These are phyloP conservation scores for Colletotrichum orbiculare DNA, from an alignment of 2,329 filamentous ascomycete genomes.

Conservation along the genomic window DNA sequence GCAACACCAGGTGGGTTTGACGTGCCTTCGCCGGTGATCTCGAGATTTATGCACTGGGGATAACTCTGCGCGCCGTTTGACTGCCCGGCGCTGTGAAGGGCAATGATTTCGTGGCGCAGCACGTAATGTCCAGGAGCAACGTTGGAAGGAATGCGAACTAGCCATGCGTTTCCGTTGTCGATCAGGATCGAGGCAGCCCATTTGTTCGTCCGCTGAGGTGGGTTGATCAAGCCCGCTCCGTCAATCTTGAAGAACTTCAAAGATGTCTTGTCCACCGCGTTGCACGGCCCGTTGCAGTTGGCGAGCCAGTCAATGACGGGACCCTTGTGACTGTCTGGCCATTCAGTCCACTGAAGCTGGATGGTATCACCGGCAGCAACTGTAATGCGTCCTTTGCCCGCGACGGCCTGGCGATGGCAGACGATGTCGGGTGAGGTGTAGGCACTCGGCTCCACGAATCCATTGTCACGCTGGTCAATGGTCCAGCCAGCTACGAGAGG, in stretches of 20 bases:
- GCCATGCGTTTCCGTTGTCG: constrained; percentile 62
- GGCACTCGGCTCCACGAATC: constrained; percentile 59
- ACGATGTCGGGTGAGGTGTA: constrained; percentile 58
- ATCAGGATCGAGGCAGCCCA: constrained; percentile 59
- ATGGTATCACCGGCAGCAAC: constrained; percentile 58
- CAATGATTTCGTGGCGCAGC: constrained; percentile 66
- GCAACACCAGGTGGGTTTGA: constrained; percentile 57
- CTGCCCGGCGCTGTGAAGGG: constrained; percentile 59
- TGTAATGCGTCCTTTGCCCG: constrained; percentile 52
- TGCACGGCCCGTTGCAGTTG: constrained; percentile 55
- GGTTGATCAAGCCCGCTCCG: constrained; percentile 48
- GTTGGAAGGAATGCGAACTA: constrained; percentile 58
- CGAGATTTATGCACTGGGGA: constrained; percentile 66
- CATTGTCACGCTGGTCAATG: constrained; percentile 54
- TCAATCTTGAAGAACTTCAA: constrained; percentile 62
- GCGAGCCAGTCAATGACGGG: constrained; percentile 59
- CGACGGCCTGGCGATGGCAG: constrained; percentile 57
- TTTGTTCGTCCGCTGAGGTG: constrained; percentile 45
- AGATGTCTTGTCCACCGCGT: constrained; percentile 51
- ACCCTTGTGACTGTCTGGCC: constrained; percentile 61
- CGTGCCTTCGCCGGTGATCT: constrained; percentile 63
- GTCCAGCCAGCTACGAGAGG: constrained; percentile 50
- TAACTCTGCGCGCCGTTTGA: constrained; percentile 59
- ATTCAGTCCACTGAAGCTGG: constrained; percentile 59
- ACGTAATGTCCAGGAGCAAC: constrained; percentile 65